Percentiles rank a stretch among this genome's conserved stretches.
These are phyloP conservation scores for Anastatica hierochuntica DNA, from an alignment of 345 rosid species.

Conservation along the genomic window DNA sequence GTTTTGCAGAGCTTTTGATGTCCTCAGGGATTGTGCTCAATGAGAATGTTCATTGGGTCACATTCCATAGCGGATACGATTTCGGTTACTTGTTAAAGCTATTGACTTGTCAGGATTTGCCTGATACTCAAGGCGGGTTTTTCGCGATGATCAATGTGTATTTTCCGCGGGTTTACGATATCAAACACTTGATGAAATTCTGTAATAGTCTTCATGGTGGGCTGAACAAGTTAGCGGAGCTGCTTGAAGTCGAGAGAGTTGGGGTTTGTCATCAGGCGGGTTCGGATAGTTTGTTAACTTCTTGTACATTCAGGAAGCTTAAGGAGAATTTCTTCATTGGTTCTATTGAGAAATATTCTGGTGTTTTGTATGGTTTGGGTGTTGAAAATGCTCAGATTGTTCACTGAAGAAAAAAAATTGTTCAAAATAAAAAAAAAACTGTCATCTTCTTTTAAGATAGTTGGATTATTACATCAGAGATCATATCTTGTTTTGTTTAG, in stretches of 20 bases:
- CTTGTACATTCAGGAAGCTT: slow-evolving; percentile 60
- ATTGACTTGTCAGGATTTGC: slow-evolving; percentile 48
- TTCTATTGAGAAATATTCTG: slow-evolving; percentile 52
- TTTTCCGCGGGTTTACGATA: slow-evolving; percentile 57
- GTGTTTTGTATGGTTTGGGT: slow-evolving; percentile 68
- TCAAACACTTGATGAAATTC: slow-evolving; percentile 63
- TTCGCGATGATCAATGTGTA: slow-evolving; percentile 40
- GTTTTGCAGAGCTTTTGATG: slow-evolving; percentile 56
- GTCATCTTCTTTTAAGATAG: too few relatives aligned
- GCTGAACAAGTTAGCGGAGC: slow-evolving; percentile 61
- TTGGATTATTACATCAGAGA: too few relatives aligned
- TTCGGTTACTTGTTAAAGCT: slow-evolving; percentile 77
- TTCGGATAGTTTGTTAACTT: too few relatives aligned
- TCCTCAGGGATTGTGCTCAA: slow-evolving; percentile 71
- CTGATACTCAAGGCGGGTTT: slow-evolving; percentile 40
- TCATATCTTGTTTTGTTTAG: too few relatives aligned
- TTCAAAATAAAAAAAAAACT: too few relatives aligned
- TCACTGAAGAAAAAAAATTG: slow-evolving; percentile 5
- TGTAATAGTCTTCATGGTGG: slow-evolving; percentile 75
- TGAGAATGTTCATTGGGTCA: slow-evolving; percentile 62
- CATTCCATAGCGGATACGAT: slow-evolving; percentile 71
- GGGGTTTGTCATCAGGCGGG: slow-evolving; percentile 79
- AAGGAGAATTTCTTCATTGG: slow-evolving; percentile 60
- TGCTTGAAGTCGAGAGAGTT: slow-evolving; percentile 55
- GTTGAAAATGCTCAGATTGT: slow-evolving; percentile 49